These are phyloP conservation scores for Taxawa tesnikishii DNA, from an alignment of 2,329 filamentous ascomycete species.

Conservation along the genomic window DNA sequence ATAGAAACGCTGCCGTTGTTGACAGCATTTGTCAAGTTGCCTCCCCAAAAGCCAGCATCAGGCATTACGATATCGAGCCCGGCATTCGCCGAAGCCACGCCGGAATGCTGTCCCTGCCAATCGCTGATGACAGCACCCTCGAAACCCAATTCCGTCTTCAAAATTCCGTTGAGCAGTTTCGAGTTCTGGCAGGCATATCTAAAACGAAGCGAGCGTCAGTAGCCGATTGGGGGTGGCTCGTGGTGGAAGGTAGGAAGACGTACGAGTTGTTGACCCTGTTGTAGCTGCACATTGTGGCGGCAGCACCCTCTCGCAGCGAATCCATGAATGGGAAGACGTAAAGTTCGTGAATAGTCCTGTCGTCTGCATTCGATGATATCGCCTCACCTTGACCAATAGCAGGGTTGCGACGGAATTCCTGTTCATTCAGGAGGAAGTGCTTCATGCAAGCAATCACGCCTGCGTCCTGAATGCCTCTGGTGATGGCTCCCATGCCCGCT, in stretches of 20 bases:
- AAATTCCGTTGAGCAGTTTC: slow-evolving; percentile 52
- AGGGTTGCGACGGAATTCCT: slow-evolving; percentile 9
- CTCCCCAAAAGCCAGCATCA: slow-evolving; percentile 15
- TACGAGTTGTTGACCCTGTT: slow-evolving; percentile 52
- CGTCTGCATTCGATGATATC: slow-evolving; percentile 17
- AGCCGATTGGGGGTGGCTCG: too few species aligned
- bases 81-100: slow-evolving; percentile 45
- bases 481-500: slow-evolving; percentile 36
- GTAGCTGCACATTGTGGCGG: slow-evolving; percentile 21
- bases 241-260: too few species aligned
- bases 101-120: slow-evolving; percentile 50
- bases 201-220: too few species aligned
- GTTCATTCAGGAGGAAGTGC: slow-evolving; percentile 9
- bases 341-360: slow-evolving; percentile 14
- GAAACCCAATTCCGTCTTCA: slow-evolving; percentile 64
- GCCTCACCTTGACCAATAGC: slow-evolving; percentile 15
- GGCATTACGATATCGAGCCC: slow-evolving; percentile 60
- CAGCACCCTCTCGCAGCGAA: slow-evolving; percentile 15
- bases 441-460: slow-evolving; percentile 44
- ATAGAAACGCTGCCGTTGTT: slow-evolving; percentile 40
- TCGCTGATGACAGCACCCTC: slow-evolving; percentile 58
- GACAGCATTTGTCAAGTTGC: slow-evolving; percentile 39
- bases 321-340: slow-evolving; percentile 21
- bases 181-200: slow-evolving; percentile 49
- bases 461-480: slow-evolving; percentile 42